Percentiles rank a stretch among this genome's conserved stretches.
Conservation (phyloP, 139 green algal genomes). For the Limnomonas spitsbergensis region DNA sequence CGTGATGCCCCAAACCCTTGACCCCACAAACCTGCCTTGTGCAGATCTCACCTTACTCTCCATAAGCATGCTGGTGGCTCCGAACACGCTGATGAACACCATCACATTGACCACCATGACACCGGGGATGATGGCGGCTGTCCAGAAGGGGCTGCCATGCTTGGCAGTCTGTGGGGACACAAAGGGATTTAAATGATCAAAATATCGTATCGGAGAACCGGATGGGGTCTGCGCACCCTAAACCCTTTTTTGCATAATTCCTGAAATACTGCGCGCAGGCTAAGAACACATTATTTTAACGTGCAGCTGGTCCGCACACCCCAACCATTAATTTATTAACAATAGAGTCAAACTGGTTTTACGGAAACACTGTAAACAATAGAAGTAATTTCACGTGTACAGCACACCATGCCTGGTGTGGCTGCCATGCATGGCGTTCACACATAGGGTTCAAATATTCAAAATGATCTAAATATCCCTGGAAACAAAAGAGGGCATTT, state of each 20-base stretch:
- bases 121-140: conserved; percentile 25
- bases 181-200: neutral
- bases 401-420: too few species aligned
- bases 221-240: neutral
- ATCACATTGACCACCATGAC: conserved; percentile 30
- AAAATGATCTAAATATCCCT: too few species aligned
- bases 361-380: too few species aligned
- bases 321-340: neutral
- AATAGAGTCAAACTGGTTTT: neutral
- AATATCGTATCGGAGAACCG: neutral
- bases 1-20: too few species aligned
- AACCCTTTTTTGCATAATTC: neutral
- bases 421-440: too few species aligned
- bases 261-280: neutral
- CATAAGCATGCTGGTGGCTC: conserved; percentile 40
- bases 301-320: too few species aligned
- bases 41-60: conserved; percentile 40
- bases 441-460: too few species aligned
- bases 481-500: too few species aligned
- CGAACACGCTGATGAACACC: conserved; percentile 57
- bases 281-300: neutral
- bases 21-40: too few species aligned
- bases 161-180: conserved; percentile 12
- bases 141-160: conserved; percentile 25
- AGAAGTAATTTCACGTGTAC: too few species aligned